Conservation (phyloP, 2,329 filamentous ascomycete genomes). For the Calonectria ilicicola region DNA sequence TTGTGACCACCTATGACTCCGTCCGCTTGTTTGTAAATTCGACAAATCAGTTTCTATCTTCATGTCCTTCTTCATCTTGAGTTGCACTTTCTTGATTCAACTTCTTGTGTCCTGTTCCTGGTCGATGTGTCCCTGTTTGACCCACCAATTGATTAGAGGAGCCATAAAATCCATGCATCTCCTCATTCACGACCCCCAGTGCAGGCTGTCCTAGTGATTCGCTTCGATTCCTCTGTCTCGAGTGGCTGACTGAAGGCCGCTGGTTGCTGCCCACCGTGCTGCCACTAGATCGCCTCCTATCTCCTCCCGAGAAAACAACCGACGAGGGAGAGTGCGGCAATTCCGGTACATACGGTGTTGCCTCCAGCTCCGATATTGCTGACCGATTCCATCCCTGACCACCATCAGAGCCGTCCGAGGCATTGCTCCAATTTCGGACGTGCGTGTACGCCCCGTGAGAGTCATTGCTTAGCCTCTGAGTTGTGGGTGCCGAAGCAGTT, state of each 20-base stretch:
- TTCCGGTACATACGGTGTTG: slow-evolving; percentile 49
- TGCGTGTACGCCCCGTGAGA: slow-evolving; percentile 53
- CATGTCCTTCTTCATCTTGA: background rate
- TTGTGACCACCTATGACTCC: slow-evolving; percentile 1
- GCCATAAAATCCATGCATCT: slow-evolving; percentile 63
- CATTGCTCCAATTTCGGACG: slow-evolving; percentile 56
- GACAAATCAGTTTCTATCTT: background rate
- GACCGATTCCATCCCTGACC: slow-evolving; percentile 41
- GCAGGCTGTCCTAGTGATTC: slow-evolving; percentile 37
- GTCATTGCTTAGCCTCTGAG: slow-evolving; percentile 50
- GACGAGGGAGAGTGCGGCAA: slow-evolving; percentile 48
- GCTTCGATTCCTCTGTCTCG: slow-evolving; percentile 40
- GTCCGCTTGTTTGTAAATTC: background rate
- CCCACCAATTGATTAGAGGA: slow-evolving; percentile 53
- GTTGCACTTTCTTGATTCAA: background rate
- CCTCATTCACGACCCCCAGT: slow-evolving; percentile 54
- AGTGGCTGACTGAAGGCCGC: slow-evolving; percentile 41
- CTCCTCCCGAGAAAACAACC: slow-evolving; percentile 31
- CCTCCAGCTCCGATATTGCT: slow-evolving; percentile 51
- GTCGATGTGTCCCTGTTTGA: slow-evolving; percentile 50
- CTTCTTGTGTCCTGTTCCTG: slow-evolving; percentile 23
- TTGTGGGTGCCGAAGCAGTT: slow-evolving; percentile 34
- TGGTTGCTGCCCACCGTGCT: slow-evolving; percentile 33
- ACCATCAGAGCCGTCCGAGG: slow-evolving; percentile 56
- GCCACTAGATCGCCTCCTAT: slow-evolving; percentile 43